Evolutionary conservation across 805 yeast genomes (phyloP), one percentile per base, ranked within the genome.

Genomic region (Metahyphopichia silvanorum): DNA sequence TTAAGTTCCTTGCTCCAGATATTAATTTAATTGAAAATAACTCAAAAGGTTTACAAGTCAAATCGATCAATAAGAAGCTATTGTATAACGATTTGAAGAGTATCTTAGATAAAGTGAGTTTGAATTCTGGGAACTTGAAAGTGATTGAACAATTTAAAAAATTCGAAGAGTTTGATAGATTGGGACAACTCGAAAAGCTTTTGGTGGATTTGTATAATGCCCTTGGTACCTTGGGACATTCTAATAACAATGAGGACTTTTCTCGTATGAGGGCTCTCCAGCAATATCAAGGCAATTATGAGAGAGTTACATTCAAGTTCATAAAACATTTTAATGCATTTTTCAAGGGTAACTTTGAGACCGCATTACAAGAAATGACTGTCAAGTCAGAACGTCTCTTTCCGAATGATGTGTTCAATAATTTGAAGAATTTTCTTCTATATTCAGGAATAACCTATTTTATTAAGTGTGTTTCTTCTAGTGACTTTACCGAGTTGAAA

Each of bases 41-140:
- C 50, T 79, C 89, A 2, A 77, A 82, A 46, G 95, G 95, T 30
- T 57, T 87, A 12, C 96, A 89, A 57, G 82, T 89, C 5, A 81
- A 80, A 44, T 77, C 91, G 4, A 79, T 86, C 27, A 89, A 89
- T 58, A 85, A 84, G 55, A 86, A 85, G 47, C 53, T 71, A n/a
- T 63, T 88, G 16, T 82, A 79, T 69, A 76, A 72, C 29, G 88
- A 86, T 39, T 68, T 88, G 34, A 74, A 75, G 24, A 76, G 71
- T n/a, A 68, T 88, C 28, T 58, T 88, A 39, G 72, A 74, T 30
- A 82, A 86, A n/a, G 83, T 85, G 6, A 75, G 80, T 35, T 66
- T 87, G 17, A 79, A 79, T 40, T 74, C 75, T 12, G 58, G 60
- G 1, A 79, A 79, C 12, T 58, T 86, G 32, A 52, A 54, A 6